These are phyloP conservation scores for Pueraria montana DNA, from an alignment of 306 rosid species.

Conservation along the genomic window DNA sequence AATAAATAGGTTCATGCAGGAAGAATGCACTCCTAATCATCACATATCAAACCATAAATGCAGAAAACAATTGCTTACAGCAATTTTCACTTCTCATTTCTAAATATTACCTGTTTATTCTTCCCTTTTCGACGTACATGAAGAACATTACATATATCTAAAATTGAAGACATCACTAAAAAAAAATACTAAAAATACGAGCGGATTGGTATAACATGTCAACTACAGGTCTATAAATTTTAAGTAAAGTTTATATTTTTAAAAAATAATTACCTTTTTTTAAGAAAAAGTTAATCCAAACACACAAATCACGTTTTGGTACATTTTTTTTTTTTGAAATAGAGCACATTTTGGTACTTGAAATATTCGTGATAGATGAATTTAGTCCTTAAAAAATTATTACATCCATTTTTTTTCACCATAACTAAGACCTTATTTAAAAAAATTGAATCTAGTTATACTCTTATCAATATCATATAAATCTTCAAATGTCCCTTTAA, in stretches of 20 bases:
- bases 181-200: neutral
- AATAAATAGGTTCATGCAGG: slow-evolving; percentile 73
- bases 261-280: neutral
- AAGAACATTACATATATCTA: neutral
- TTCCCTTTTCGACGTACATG: neutral
- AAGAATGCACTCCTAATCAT: slow-evolving; percentile 62
- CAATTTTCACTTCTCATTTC: slow-evolving; percentile 32
- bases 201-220: neutral
- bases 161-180: slow-evolving; percentile 7
- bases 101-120: slow-evolving; percentile 3
- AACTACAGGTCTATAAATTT: neutral
- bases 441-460: too few species aligned
- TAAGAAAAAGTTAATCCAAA: too few species aligned
- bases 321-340: too few species aligned
- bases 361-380: neutral
- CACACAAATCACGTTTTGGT: neutral
- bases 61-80: slow-evolving; percentile 34
- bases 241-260: neutral
- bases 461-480: too few species aligned
- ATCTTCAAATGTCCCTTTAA: too few species aligned
- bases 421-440: too few species aligned
- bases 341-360: too few species aligned
- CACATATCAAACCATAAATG: slow-evolving; percentile 55
- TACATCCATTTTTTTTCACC: neutral
- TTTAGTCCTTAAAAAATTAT: neutral